Evolutionary conservation across 1,284 basidiomycete genomes (phyloP), one percentile per base, ranked within the genome.

Genomic region (Cystobasidiaceae sp.): DNA sequence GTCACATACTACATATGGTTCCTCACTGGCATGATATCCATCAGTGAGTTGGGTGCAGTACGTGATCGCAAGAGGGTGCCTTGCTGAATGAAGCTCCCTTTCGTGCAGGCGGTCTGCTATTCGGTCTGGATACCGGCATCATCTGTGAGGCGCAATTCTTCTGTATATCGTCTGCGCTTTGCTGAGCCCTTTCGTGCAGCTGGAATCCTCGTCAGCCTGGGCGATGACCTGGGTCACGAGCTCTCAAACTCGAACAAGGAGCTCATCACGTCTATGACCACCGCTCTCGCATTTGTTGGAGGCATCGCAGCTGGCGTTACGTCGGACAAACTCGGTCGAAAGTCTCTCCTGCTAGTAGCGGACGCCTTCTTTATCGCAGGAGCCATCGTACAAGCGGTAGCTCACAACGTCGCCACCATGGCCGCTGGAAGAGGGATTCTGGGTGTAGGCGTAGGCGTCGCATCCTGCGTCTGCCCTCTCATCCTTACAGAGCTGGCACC

Each of bases 401-500:
- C 83, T 67, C 82, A 84, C 65, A 81, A 82, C 33, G 85, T 90
- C 19, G 83, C 83, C 79, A 81, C 81, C 55, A 88, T 91, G 86
- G 84, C 90, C 54, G 83, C 83, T 4, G 84, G 87, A 6, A 82
- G 89, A 28, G 86, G 90, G 75, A 77, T 90, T 66, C 84, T 90
- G 59, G 88, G 87, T 25, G 76, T 79, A 21, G 78, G 78, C 3
- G 79, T 80, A 21, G 79, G 79, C 4, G 48, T 71, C 0, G 7
- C 77, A 19, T 83, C 85, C 5, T 89, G 87, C 71, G 83, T 88
- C 57, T 86, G 87, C 0, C 88, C 88, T 2, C 79, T 91, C 4
- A 90, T 90, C 75, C 89, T 92, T 61, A 87, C 89, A 72, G 89
- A 91, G 75, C 81, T 90, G 25, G 85, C 87, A 0, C 89, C 89